Conservation (phyloP, 768 basidiomycete genomes). For the Symmetrospora coprosmae region DNA sequence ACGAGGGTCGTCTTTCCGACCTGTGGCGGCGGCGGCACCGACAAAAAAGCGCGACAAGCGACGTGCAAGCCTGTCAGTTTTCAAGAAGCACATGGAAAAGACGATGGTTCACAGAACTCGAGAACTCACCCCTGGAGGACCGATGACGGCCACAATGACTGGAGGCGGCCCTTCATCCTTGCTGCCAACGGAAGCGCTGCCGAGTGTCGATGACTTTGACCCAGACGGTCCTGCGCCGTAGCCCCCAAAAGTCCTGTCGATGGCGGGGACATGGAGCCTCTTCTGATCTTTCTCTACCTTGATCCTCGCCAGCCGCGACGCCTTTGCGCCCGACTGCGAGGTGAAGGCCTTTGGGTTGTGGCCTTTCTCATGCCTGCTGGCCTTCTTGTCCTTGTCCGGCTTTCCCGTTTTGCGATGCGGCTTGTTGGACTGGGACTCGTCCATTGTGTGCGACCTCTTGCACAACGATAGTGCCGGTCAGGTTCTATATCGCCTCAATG, state of each 20-base stretch:
- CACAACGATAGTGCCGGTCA: neutral
- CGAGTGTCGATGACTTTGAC: slow-evolving; percentile 33
- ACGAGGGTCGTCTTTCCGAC: slow-evolving; percentile 87
- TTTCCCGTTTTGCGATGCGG: slow-evolving; percentile 60
- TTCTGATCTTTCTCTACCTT: slow-evolving; percentile 89
- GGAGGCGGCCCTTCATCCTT: slow-evolving; percentile 60
- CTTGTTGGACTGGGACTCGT: slow-evolving; percentile 62
- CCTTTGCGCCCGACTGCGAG: slow-evolving; percentile 67
- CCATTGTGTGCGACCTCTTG: slow-evolving; percentile 24
- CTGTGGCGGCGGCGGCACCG: too few relatives aligned
- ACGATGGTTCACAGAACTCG: too few relatives aligned
- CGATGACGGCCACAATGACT: slow-evolving; percentile 83
- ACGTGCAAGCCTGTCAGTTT: neutral
- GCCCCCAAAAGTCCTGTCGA: slow-evolving; percentile 68
- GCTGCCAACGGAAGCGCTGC: slow-evolving; percentile 35
- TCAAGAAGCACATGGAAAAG: too few relatives aligned
- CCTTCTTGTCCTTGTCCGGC: slow-evolving; percentile 59
- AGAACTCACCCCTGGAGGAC: slow-evolving; percentile 71
- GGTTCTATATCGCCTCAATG: neutral
- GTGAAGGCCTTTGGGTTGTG: slow-evolving; percentile 69
- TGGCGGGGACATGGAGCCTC: slow-evolving; percentile 84
- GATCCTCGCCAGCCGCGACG: slow-evolving; percentile 74
- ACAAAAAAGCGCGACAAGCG: too few relatives aligned
- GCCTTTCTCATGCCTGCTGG: slow-evolving; percentile 53
- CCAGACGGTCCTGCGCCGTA: slow-evolving; percentile 18